Percentiles rank a stretch among this genome's conserved stretches.
phyloP scores from a whole-genome alignment of 2,329 filamentous ascomycete genomes.

The Verticillium zaregamsianum region DNA sequence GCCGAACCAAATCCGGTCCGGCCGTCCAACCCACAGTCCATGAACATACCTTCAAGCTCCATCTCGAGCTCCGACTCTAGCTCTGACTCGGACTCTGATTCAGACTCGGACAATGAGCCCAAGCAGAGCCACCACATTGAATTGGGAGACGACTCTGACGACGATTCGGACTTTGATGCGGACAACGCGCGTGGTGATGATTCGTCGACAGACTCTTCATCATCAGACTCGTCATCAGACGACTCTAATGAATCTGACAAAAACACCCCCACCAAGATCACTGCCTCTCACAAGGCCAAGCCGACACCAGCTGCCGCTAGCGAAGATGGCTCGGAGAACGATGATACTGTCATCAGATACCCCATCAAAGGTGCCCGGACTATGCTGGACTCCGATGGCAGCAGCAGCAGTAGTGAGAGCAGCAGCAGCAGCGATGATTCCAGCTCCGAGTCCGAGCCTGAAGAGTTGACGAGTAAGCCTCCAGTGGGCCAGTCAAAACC shows the following conservation, averaged over 20 bases:
- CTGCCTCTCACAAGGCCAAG: neutral
- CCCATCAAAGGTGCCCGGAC: neutral
- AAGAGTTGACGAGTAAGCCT: constrained; percentile 31
- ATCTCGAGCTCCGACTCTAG: constrained; percentile 10
- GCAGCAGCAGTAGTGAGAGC: constrained; percentile 1
- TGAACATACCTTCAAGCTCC: neutral
- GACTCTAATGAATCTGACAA: neutral
- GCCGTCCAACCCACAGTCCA: neutral
- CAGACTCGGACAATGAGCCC: neutral
- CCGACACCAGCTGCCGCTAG: neutral
- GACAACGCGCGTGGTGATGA: constrained; percentile 1
- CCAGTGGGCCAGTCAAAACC: neutral
- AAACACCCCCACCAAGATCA: neutral
- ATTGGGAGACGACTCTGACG: neutral
- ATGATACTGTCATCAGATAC: neutral
- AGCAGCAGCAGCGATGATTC: constrained; percentile 13
- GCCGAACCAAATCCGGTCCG: neutral
- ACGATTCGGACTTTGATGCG: neutral
- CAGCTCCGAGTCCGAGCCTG: constrained; percentile 25
- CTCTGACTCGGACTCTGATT: constrained; percentile 29
- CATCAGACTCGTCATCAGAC: neutral
- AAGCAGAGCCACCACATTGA: neutral
- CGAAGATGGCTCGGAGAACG: neutral
- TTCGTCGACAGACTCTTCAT: neutral
- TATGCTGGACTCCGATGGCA: neutral